Evolutionary conservation across 164 flowering plant genomes (phyloP).

Genomic region (Vitis labrusca): DNA sequence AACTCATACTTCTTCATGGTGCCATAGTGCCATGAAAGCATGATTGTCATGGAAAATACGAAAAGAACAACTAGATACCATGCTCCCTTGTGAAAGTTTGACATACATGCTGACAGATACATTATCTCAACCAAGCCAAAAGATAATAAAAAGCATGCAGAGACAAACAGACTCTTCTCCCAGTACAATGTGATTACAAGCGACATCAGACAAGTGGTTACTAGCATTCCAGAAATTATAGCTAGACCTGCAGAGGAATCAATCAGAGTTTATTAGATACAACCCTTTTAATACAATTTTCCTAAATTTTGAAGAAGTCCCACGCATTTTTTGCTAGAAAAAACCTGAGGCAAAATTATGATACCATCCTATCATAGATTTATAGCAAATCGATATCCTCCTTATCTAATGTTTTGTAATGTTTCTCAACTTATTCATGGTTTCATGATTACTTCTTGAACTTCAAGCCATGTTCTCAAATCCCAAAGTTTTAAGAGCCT

Average conservation of each 20-base stretch:
- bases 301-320: no score
- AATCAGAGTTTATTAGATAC: background rate
- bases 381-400: background rate
- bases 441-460: background rate
- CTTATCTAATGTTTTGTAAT: background rate
- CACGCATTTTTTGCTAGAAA: no score
- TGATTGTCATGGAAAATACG: conserved; percentile 13
- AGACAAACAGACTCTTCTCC: conserved; percentile 26
- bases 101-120: conserved; percentile 23
- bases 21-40: conserved; percentile 48
- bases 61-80: conserved; percentile 28
- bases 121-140: conserved; percentile 23
- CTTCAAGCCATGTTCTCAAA: background rate
- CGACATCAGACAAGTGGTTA: conserved; percentile 39
- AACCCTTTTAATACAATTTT: no score
- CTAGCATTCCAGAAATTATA: conserved; percentile 29
- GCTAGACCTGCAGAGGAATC: conserved; percentile 29
- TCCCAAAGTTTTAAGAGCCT: background rate
- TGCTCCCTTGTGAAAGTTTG: conserved; percentile 35
- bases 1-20: conserved; percentile 56
- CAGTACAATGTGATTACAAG: conserved; percentile 38
- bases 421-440: background rate
- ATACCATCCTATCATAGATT: background rate
- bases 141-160: conserved; percentile 16
- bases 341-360: background rate